Evolutionary conservation across 495 filamentous ascomycete genomes (phyloP).

Genomic region (Parathielavia hyrcaniae): DNA sequence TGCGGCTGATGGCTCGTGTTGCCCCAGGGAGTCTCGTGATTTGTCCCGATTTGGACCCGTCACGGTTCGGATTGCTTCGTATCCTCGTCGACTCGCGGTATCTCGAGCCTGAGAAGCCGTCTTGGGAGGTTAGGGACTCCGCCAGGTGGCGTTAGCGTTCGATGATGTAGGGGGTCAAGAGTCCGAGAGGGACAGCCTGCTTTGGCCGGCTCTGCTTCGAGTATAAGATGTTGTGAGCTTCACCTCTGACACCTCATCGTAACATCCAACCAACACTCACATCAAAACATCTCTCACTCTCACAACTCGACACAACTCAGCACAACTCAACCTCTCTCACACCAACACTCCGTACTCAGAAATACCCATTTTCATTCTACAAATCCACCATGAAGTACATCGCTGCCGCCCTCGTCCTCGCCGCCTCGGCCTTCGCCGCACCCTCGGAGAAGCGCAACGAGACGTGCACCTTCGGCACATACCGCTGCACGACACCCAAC

Average conservation of each 20-base stretch:
- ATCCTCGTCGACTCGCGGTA: slow-evolving; percentile 4
- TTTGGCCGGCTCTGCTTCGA: neutral
- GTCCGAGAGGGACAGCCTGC: neutral
- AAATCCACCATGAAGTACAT: slow-evolving; percentile 20
- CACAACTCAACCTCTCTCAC: slow-evolving; percentile 1
- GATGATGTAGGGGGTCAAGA: neutral
- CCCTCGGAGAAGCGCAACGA: slow-evolving; percentile 10
- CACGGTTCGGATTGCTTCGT: neutral
- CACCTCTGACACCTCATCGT: neutral
- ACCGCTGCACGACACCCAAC: slow-evolving; percentile 25
- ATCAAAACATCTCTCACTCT: slow-evolving; percentile 6
- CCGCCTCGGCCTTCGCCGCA: slow-evolving; percentile 16
- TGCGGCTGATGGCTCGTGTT: slow-evolving; percentile 5
- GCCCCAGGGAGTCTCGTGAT: neutral
- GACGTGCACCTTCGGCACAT: slow-evolving; percentile 25
- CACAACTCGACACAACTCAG: slow-evolving; percentile 4
- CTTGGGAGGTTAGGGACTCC: slow-evolving; percentile 4
- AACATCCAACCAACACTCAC: slow-evolving; percentile 5
- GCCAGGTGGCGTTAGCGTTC: neutral
- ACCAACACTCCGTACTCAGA: neutral
- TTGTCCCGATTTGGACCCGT: neutral
- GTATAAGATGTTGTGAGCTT: slow-evolving; percentile 11
- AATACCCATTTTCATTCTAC: neutral
- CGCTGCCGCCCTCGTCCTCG: slow-evolving; percentile 17
- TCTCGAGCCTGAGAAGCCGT: neutral